Conservation (phyloP, 768 basidiomycete species). For the Panaeolus cyanescens region DNA sequence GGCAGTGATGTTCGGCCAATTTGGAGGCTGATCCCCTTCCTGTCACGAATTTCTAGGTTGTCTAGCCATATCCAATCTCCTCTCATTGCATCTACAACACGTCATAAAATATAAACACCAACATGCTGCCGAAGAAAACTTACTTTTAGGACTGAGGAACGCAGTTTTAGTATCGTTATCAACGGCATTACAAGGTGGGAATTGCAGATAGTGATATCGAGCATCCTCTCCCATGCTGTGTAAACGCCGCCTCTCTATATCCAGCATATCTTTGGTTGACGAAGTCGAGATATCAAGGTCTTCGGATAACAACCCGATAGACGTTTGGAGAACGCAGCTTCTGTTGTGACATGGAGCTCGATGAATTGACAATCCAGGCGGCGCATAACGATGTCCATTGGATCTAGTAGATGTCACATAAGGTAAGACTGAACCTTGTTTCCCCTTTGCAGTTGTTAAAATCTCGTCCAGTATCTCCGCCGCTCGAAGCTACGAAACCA, state of each 20-base stretch:
- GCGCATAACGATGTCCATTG: neutral
- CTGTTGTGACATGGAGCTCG: slow-evolving; percentile 44
- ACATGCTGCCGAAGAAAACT: slow-evolving; percentile 19
- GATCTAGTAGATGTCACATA: slow-evolving; percentile 25
- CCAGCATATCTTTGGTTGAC: slow-evolving; percentile 41
- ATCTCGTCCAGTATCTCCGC: slow-evolving; percentile 43
- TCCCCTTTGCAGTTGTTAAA: slow-evolving; percentile 1
- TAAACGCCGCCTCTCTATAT: slow-evolving; percentile 38
- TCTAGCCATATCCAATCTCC: slow-evolving; percentile 33
- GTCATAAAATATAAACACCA: neutral
- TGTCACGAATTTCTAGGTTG: neutral
- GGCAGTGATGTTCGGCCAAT: neutral
- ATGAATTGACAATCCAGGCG: slow-evolving; percentile 8
- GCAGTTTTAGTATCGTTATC: slow-evolving; percentile 50
- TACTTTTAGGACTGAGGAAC: slow-evolving; percentile 53
- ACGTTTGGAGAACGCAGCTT: slow-evolving; percentile 54
- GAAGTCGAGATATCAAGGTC: slow-evolving; percentile 19
- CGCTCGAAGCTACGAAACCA: slow-evolving; percentile 40
- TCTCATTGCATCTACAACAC: slow-evolving; percentile 23
- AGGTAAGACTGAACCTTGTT: slow-evolving; percentile 10
- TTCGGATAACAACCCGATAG: slow-evolving; percentile 45
- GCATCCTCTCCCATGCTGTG: slow-evolving; percentile 32
- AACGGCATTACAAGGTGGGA: slow-evolving; percentile 56
- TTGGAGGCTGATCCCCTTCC: neutral
- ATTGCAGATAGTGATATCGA: slow-evolving; percentile 38